Percentiles rank a stretch among this genome's conserved stretches.
Conservation (phyloP, 1,284 basidiomycete species). For the Mycosarcoma mackinlayi region DNA sequence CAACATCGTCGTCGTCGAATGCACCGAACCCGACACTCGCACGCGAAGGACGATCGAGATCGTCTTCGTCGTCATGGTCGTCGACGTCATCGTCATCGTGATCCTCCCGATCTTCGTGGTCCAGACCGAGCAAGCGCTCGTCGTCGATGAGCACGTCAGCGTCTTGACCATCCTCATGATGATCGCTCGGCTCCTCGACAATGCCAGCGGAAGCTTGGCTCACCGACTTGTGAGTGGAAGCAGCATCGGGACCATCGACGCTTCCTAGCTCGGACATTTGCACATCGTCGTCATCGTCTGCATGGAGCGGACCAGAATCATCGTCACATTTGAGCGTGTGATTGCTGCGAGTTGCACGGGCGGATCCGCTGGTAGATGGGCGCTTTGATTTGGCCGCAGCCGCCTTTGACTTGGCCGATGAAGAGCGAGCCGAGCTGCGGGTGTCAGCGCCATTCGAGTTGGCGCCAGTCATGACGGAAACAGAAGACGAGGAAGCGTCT, state of each 20-base stretch:
- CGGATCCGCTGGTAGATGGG: slow-evolving; percentile 21
- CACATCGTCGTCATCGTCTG: slow-evolving; percentile 22
- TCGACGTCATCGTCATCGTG: slow-evolving; percentile 12
- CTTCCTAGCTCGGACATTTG: slow-evolving; percentile 27
- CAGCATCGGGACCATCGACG: slow-evolving; percentile 6
- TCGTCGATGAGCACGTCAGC: slow-evolving; percentile 17
- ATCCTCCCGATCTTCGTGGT: slow-evolving; percentile 11
- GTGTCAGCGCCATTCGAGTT: slow-evolving; percentile 22
- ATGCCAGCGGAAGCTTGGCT: slow-evolving; percentile 7
- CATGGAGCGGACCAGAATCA: slow-evolving; percentile 8
- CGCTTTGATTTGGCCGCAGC: slow-evolving; percentile 20
- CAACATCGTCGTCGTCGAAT: slow-evolving; percentile 8
- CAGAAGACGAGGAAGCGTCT: slow-evolving; percentile 6
- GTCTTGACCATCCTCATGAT: not conserved
- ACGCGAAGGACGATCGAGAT: slow-evolving; percentile 1
- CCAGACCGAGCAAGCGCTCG: slow-evolving; percentile 14
- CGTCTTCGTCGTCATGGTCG: slow-evolving; percentile 3
- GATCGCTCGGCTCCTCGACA: slow-evolving; percentile 19
- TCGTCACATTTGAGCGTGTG: slow-evolving; percentile 32
- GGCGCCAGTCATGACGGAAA: slow-evolving; percentile 23
- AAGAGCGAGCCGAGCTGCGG: slow-evolving; percentile 18
- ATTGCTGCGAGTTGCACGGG: slow-evolving; percentile 11
- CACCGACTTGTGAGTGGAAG: not conserved
- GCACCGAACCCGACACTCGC: not conserved
- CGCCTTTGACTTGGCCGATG: slow-evolving; percentile 19